Conservation (phyloP, 805 yeast species). For the Wickerhamomyces queroliae region DNA sequence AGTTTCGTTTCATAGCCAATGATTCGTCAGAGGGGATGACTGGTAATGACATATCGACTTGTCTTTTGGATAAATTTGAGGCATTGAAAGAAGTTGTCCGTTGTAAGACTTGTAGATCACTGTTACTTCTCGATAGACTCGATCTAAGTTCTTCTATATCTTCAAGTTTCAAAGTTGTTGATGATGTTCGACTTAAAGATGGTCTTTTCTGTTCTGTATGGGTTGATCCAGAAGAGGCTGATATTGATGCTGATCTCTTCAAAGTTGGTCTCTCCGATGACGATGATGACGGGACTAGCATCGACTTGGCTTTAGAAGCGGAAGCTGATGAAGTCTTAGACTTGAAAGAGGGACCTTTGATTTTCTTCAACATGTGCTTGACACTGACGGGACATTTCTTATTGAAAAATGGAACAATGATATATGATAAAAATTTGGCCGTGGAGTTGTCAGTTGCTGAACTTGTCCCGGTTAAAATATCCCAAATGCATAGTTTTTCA, state of each 20-base stretch:
- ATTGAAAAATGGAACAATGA: slow-evolving; percentile 47
- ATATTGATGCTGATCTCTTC: slow-evolving; percentile 1
- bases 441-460: slow-evolving; percentile 33
- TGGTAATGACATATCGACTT: slow-evolving; percentile 22
- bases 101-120: slow-evolving; percentile 17
- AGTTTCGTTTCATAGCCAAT: slow-evolving; percentile 6
- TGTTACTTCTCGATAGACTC: slow-evolving; percentile 12
- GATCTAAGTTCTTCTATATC: slow-evolving; percentile 17
- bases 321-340: slow-evolving; percentile 4
- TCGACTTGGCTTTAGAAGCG: slow-evolving; percentile 2
- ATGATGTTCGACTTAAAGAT: slow-evolving; percentile 12
- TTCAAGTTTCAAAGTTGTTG: slow-evolving; percentile 11
- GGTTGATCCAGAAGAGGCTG: neutral
- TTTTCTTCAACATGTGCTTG: slow-evolving; percentile 37
- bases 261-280: neutral
- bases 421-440: slow-evolving; percentile 43
- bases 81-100: slow-evolving; percentile 21
- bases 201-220: slow-evolving; percentile 9
- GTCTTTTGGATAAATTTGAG: slow-evolving; percentile 17
- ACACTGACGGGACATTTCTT: slow-evolving; percentile 42
- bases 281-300: neutral
- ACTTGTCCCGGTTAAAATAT: slow-evolving; percentile 34
- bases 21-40: slow-evolving; percentile 4
- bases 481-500: slow-evolving; percentile 51
- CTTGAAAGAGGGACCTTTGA: slow-evolving; percentile 41